Evolutionary conservation across 352 stramenopile species (phyloP).

Genomic region (Phytophthora cactorum): DNA sequence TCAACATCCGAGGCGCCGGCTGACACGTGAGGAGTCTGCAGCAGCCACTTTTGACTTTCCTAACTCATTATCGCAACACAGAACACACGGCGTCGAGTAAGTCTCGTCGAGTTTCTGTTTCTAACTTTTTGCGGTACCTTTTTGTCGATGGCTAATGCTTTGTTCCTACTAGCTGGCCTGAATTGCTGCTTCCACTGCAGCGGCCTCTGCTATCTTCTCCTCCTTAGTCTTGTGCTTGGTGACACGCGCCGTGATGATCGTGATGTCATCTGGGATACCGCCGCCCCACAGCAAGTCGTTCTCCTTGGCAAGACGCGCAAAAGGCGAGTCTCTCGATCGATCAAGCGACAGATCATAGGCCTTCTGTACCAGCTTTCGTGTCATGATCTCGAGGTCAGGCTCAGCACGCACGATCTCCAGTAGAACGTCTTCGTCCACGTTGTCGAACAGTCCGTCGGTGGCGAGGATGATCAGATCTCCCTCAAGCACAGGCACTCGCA

Average conservation of each 20-base stretch:
- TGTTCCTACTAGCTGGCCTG: background rate
- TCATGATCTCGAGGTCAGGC: constrained; percentile 73
- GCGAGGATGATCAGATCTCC: constrained; percentile 97
- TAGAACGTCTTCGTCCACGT: constrained; percentile 89
- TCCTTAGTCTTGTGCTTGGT: constrained; percentile 49
- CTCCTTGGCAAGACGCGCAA: constrained; percentile 97
- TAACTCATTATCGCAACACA: constrained; percentile 30
- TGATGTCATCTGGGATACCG: constrained; percentile 93
- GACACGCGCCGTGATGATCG: constrained; percentile 75
- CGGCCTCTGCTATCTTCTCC: constrained; percentile 32
- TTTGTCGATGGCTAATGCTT: constrained; percentile 16
- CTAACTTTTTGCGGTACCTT: constrained; percentile 11
- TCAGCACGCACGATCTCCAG: constrained; percentile 75
- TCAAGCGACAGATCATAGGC: constrained; percentile 94
- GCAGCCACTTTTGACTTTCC: constrained; percentile 10
- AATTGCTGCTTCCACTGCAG: constrained; percentile 17
- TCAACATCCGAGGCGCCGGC: too few relatives aligned
- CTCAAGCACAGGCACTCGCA: constrained; percentile 92
- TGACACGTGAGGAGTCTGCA: too few relatives aligned
- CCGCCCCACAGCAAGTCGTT: constrained; percentile 98
- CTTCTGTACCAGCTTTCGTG: constrained; percentile 79
- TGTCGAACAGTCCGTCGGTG: constrained; percentile 98
- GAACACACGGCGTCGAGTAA: constrained; percentile 29
- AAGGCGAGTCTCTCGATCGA: constrained; percentile 92
- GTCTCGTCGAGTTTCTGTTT: constrained; percentile 28